Conservation (phyloP, 441 rosid genomes). For the Breynia disticha region DNA sequence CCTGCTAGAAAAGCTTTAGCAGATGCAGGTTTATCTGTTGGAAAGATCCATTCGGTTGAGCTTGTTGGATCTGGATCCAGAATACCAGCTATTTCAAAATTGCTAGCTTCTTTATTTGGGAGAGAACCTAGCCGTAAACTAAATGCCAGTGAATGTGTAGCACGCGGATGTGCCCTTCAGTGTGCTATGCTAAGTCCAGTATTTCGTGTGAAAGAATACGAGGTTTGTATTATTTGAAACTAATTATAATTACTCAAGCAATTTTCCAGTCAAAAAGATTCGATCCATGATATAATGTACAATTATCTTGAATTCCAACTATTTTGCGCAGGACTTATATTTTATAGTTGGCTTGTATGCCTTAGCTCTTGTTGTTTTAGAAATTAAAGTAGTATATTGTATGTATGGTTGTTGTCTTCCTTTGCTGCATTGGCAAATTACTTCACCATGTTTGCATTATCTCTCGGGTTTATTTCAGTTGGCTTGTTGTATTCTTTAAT, state of each 20-base stretch:
- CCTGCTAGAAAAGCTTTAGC: slow-evolving; percentile 78
- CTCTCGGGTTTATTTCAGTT: background rate
- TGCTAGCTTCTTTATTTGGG: slow-evolving; percentile 79
- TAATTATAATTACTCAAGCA: background rate
- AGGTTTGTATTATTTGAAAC: slow-evolving; percentile 30
- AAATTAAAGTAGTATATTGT: background rate
- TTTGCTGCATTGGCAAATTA: background rate
- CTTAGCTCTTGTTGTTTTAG: background rate
- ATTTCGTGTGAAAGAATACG: slow-evolving; percentile 91
- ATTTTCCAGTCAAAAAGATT: background rate
- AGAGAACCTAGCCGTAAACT: slow-evolving; percentile 95
- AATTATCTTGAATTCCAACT: no score
- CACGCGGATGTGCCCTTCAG: slow-evolving; percentile 82
- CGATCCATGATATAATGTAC: background rate
- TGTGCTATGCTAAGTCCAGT: slow-evolving; percentile 99
- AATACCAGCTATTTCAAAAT: slow-evolving; percentile 68
- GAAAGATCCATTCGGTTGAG: slow-evolving; percentile 77
- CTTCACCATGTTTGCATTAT: background rate
- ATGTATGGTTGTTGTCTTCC: background rate
- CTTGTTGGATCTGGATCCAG: slow-evolving; percentile 91
- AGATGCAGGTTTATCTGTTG: slow-evolving; percentile 72
- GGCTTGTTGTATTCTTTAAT: slow-evolving; percentile 5
- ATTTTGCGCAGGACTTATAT: background rate
- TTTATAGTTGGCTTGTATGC: background rate
- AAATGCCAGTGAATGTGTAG: slow-evolving; percentile 98